Evolutionary conservation across 2,329 filamentous ascomycete genomes (phyloP), one percentile per base, ranked within the genome.

Genomic region (Talaromyces rugulosus): DNA sequence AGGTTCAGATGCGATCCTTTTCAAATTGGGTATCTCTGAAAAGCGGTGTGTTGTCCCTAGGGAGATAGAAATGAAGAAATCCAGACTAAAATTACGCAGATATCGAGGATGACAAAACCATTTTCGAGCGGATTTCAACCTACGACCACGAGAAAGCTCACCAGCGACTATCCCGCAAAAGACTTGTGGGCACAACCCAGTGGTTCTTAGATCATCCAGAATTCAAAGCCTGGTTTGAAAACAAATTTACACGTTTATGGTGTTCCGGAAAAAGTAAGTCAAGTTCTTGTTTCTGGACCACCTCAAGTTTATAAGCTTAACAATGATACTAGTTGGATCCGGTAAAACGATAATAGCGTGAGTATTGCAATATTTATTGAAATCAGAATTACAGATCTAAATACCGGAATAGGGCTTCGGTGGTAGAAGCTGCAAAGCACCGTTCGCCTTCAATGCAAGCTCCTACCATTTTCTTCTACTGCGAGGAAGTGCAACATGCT

Each of bases 251-350:
- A 12, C 57, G 52, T 58, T 42, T 68, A 23, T 69, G 66, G 66
- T 68, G 64, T 36, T 66, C 66, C 3, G 66, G 67, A 36, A 66
- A 63, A 28, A 69, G 67, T 69, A 66, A 64, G 31, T 16, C 36
- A 59, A 28, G 28, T 30, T 30, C 9, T 44, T 33, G 33, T 16
- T 54, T n/a, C 31, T 59, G 3, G 42, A 23, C 23, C 23, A 23
- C 23, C n/a, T 23, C 42, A 34, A 34, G 3, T 7, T 23, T 14
- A 47, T 23, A n/a, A 47, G 3, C 18, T 23, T 47, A 23, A n/a
- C 42, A 23, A 16, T 47, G 3, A 23, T n/a, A 2, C 14, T 16
- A 60, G 58, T 60, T 56, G 58, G 58, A 7, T 60, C 58, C 4
- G 58, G 58, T 4, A 60, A 60, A 47, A 60, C 58, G 14, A 60